Evolutionary conservation across 352 stramenopile species (phyloP), one percentile per base, ranked within the genome.

Genomic region (Pythium grandisporangium): DNA sequence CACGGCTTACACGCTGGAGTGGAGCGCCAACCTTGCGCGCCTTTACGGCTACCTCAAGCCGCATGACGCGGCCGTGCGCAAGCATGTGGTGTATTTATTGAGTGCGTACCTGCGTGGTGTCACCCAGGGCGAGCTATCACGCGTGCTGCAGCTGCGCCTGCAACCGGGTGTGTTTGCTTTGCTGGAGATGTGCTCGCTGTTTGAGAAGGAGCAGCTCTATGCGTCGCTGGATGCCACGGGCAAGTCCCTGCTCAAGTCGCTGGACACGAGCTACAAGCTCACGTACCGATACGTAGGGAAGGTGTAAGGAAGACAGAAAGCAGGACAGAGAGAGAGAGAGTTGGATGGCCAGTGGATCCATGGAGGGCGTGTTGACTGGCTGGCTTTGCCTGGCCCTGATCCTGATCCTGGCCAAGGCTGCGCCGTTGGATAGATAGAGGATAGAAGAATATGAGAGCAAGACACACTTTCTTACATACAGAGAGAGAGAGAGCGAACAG

Each of bases 11-110:
- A 40, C 45, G 12, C 46, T 53, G 34, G 70, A 88, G 40, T 93
- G 80, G 80, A 73, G 64, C 35, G 84, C 73, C n/a, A 93, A 93
- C 51, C 58, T 93, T 16, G 76, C 77, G 20, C 80, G 80, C 38
- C 58, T 93, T 19, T 91, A 88, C 43, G 80, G 80, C 5, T 93
- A 93, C 59, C 79, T 93, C 61, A 88, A 89, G 51, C 68, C 78
- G 30, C 80, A 91, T 46, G 70, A 84, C 36, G 53, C 68, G 5
- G 66, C 79, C 27, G 57, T 93, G 12, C 77, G 80, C 46, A 93
- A 93, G 42, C 73, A 93, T 50, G 78, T 93, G 6, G 73, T 91
- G 34, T 93, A 90, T 47, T 51, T 91, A 17, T 52, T 93, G 33
- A 63, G 87, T 51, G 46, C 75, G 17, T 90, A 83, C 37, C 52